Percentiles rank a stretch among this genome's conserved stretches.
phyloP scores from a whole-genome alignment of 768 basidiomycete species.

The Pleurotus cornucopiae region DNA sequence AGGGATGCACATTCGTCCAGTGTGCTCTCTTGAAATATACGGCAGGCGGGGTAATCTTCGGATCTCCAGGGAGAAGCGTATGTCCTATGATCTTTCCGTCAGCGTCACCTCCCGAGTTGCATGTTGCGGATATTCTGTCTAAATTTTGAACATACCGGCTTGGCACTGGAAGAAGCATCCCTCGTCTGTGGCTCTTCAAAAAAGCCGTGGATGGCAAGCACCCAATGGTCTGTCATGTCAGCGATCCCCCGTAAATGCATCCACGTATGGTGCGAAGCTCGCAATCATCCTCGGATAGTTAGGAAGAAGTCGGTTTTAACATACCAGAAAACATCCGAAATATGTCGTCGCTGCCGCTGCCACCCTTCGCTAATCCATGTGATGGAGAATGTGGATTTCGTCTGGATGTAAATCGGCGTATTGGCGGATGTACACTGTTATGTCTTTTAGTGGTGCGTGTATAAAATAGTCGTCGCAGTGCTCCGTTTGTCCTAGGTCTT shows the following conservation, averaged over 20 bases:
- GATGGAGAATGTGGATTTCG: slow-evolving; percentile 8
- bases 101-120: neutral
- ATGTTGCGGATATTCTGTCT: neutral
- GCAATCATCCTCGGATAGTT: slow-evolving; percentile 3
- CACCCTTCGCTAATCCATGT: slow-evolving; percentile 13
- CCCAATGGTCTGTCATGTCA: neutral
- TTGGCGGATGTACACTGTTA: slow-evolving; percentile 17
- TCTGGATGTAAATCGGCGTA: slow-evolving; percentile 26
- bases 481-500: too few relatives aligned
- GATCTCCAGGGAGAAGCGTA: neutral
- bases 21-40: neutral
- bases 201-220: neutral
- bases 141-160: neutral
- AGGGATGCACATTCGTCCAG: neutral
- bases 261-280: neutral
- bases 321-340: neutral
- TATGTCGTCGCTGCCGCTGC: neutral
- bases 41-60: neutral
- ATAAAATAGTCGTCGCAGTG: too few relatives aligned
- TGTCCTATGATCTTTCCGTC: slow-evolving; percentile 3
- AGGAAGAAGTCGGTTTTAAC: neutral
- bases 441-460: too few relatives aligned
- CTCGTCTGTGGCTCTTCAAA: neutral
- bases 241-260: neutral
- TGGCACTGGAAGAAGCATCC: neutral